Evolutionary conservation across 805 yeast species (phyloP).

Genomic region (Saccharomycopsis fermentans): DNA sequence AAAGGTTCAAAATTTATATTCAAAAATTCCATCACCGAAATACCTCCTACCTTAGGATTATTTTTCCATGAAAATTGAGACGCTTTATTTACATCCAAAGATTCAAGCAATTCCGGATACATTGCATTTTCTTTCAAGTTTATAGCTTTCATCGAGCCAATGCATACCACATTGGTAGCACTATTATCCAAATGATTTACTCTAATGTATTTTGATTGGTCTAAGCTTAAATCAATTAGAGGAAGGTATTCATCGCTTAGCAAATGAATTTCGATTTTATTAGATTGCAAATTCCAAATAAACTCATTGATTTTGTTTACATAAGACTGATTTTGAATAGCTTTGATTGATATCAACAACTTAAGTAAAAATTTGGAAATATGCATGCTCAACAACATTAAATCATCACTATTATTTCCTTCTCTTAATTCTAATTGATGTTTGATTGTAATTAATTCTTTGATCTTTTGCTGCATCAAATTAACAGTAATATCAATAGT

Average conservation of each 20-base stretch:
- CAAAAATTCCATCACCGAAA: slow-evolving; percentile 42
- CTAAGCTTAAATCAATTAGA: slow-evolving; percentile 44
- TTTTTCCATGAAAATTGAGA: slow-evolving; percentile 41
- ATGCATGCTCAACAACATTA: slow-evolving; percentile 9
- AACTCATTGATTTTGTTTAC: slow-evolving; percentile 1
- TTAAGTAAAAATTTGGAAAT: slow-evolving; percentile 8
- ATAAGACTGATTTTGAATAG: slow-evolving; percentile 8
- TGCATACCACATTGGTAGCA: slow-evolving; percentile 35
- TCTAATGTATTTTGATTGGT: slow-evolving; percentile 37
- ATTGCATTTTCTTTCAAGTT: slow-evolving; percentile 38
- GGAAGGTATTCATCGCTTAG: slow-evolving; percentile 38
- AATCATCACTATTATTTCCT: neutral
- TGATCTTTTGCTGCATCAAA: slow-evolving; percentile 37
- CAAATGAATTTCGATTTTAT: slow-evolving; percentile 49
- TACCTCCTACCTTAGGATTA: slow-evolving; percentile 57
- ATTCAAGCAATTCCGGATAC: slow-evolving; percentile 40
- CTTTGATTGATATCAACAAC: slow-evolving; percentile 12
- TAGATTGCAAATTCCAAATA: slow-evolving; percentile 37
- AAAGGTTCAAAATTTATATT: slow-evolving; percentile 43
- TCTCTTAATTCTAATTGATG: slow-evolving; percentile 30
- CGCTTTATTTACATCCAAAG: slow-evolving; percentile 27
- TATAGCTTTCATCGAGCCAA: slow-evolving; percentile 40
- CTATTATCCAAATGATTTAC: slow-evolving; percentile 45
- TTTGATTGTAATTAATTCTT: slow-evolving; percentile 32
- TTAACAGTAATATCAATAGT: slow-evolving; percentile 27